Evolutionary conservation across 108 stramenopile genomes (phyloP), one percentile per base, ranked within the genome.

Genomic region (Cylindrotheca closterium): DNA sequence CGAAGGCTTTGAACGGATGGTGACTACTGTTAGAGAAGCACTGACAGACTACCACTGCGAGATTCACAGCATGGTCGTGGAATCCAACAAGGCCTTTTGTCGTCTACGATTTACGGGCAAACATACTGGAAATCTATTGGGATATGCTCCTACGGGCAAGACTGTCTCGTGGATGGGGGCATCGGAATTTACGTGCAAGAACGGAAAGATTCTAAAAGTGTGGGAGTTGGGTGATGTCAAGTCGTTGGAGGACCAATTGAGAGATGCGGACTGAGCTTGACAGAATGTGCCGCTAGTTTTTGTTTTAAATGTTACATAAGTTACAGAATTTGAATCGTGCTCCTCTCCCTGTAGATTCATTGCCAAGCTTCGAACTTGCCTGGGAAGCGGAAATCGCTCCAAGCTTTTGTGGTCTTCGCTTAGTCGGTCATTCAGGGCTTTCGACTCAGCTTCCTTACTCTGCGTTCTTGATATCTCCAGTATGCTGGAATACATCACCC

Each of bases 151-250:
- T 10, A 84, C 83, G 1, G 68, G 75, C 23, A 73, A 68, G 66
- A 45, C 63, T 18, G 76, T 84, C 7, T 47, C 70, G 23, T 84
- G 83, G 83, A 77, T 73, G 60, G 83, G 83, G 23, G 83, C 83
- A 3, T 75, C 79, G 46, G 83, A 84, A 63, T 79, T 84, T 52
- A 84, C 83, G 0, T 60, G 67, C 33, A 73, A 71, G 29, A 66
- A 76, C 37, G 71, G 75, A 21, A 65, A 74, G 29, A 84, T 84
- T 56, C 50, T 79, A 21, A 84, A 84, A 50, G 79, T 84, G 2
- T 84, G 83, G 83, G 83, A 84, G 31, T 60, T 84, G 52, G 78
- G 75, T 1, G 83, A 84, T 71, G 61, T 84, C n/a, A 77, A 84
- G 47, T 60, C 71, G 1, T 58, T 84, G 48, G 83, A 84, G 42